Conservation (phyloP, 2,329 filamentous ascomycete genomes). For the Allantophomopsis cytisporea region DNA sequence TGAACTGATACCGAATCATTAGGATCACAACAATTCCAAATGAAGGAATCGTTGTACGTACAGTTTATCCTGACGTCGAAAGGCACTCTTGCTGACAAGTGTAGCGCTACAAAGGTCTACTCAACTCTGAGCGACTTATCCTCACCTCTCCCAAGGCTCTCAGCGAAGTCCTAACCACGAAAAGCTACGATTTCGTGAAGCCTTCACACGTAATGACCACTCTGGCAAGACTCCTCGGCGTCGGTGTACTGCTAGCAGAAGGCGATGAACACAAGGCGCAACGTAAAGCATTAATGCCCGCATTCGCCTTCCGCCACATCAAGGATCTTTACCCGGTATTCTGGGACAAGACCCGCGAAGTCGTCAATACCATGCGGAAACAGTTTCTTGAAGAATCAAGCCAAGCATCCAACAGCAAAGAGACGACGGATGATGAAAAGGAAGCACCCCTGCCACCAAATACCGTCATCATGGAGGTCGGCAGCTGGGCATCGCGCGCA, state of each 20-base stretch:
- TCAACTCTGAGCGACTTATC: constrained; percentile 51
- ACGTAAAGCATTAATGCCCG: constrained; percentile 66
- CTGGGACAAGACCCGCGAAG: constrained; percentile 63
- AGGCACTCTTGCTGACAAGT: too few relatives aligned
- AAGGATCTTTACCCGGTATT: constrained; percentile 77
- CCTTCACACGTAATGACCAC: constrained; percentile 36
- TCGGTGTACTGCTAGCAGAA: constrained; percentile 67
- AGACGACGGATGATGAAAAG: constrained; percentile 18
- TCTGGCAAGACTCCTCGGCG: constrained; percentile 51
- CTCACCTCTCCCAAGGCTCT: constrained; percentile 49
- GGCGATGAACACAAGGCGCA: constrained; percentile 82
- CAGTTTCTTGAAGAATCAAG: constrained; percentile 20
- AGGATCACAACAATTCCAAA: constrained; percentile 49
- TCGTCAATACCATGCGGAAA: constrained; percentile 44
- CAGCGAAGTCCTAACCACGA: constrained; percentile 55
- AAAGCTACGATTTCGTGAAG: constrained; percentile 58
- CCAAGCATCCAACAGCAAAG: constrained; percentile 21
- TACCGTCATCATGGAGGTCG: constrained; percentile 37
- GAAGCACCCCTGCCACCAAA: constrained; percentile 10
- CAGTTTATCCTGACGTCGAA: too few relatives aligned
- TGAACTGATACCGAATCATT: background rate
- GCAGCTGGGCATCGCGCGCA: constrained; percentile 49
- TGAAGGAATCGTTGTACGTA: constrained; percentile 41
- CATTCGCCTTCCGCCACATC: constrained; percentile 75
- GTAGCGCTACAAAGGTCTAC: constrained; percentile 41